phyloP scores from a whole-genome alignment of 2,329 filamentous ascomycete species.

The Xylariomycetidae sp. region DNA sequence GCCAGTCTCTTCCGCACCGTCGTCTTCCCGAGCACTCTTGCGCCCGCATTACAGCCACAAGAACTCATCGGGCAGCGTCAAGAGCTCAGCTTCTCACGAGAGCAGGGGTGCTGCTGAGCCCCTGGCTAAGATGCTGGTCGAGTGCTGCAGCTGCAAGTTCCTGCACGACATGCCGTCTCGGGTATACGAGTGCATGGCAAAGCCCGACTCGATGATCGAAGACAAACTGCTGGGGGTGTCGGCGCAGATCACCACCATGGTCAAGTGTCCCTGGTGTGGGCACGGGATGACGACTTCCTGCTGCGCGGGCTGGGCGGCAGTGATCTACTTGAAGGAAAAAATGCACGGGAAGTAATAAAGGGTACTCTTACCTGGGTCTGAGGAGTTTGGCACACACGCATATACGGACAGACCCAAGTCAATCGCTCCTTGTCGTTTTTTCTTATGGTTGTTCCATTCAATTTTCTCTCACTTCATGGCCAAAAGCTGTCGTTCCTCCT shows the following conservation, averaged over 20 bases:
- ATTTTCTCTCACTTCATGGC: no score
- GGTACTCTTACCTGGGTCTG: no score
- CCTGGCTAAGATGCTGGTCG: slow-evolving; percentile 59
- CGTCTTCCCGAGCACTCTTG: slow-evolving; percentile 18
- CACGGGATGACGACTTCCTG: slow-evolving; percentile 67
- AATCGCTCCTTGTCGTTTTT: no score
- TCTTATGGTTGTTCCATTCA: no score
- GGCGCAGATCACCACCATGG: slow-evolving; percentile 54
- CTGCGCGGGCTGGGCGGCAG: slow-evolving; percentile 64
- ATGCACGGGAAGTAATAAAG: slow-evolving; percentile 41
- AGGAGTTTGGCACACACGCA: no score
- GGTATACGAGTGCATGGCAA: slow-evolving; percentile 61
- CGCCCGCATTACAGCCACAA: slow-evolving; percentile 23
- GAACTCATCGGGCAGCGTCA: slow-evolving; percentile 18
- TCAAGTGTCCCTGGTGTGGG: slow-evolving; percentile 67
- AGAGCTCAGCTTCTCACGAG: slow-evolving; percentile 11
- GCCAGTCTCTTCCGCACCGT: slow-evolving; percentile 17
- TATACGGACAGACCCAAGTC: not conserved
- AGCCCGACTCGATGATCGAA: slow-evolving; percentile 50
- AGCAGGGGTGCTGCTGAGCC: slow-evolving; percentile 33
- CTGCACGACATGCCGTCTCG: slow-evolving; percentile 63
- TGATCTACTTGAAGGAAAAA: slow-evolving; percentile 62
- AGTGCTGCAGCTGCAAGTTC: slow-evolving; percentile 61
- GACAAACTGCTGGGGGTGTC: slow-evolving; percentile 48
- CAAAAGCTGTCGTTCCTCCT: no score